phyloP scores from a whole-genome alignment of 345 rosid species.

The Rhodamnia rubescens region DNA sequence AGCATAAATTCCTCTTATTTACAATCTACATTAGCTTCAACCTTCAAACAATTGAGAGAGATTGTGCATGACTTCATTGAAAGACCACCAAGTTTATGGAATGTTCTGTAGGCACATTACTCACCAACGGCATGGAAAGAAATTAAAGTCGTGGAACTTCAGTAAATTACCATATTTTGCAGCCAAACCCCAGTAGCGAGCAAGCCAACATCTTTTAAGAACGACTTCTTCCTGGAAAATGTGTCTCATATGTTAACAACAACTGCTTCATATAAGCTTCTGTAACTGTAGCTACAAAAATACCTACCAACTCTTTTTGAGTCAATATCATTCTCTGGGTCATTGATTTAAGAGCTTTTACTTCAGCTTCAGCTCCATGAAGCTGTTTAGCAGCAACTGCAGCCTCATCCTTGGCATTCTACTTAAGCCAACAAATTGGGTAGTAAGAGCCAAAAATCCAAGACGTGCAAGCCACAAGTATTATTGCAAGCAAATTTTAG shows the following conservation, averaged over 20 bases:
- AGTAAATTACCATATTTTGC: constrained; percentile 59
- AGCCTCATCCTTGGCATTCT: constrained; percentile 65
- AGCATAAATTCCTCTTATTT: neutral
- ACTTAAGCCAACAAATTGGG: constrained; percentile 8
- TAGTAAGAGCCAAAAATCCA: neutral
- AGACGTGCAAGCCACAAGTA: neutral
- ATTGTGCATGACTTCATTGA: neutral
- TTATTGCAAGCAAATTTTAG: neutral
- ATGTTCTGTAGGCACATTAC: neutral
- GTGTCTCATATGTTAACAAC: neutral
- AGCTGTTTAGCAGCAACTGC: constrained; percentile 42
- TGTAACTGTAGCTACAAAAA: neutral
- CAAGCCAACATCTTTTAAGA: constrained; percentile 99
- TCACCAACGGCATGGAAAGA: neutral
- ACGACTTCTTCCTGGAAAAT: constrained; percentile 95
- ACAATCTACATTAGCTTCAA: neutral
- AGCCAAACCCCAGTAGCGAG: constrained; percentile 99
- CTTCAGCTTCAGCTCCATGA: constrained; percentile 77
- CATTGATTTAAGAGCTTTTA: constrained; percentile 67
- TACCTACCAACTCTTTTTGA: constrained; percentile 94
- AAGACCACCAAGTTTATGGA: neutral
- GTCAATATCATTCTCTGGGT: constrained; percentile 98
- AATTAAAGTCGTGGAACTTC: neutral
- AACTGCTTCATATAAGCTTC: neutral
- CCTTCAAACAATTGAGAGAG: neutral